Evolutionary conservation across 2,329 filamentous ascomycete genomes (phyloP), one percentile per base, ranked within the genome.

Genomic region (Macrophomina pseudophaseolina): DNA sequence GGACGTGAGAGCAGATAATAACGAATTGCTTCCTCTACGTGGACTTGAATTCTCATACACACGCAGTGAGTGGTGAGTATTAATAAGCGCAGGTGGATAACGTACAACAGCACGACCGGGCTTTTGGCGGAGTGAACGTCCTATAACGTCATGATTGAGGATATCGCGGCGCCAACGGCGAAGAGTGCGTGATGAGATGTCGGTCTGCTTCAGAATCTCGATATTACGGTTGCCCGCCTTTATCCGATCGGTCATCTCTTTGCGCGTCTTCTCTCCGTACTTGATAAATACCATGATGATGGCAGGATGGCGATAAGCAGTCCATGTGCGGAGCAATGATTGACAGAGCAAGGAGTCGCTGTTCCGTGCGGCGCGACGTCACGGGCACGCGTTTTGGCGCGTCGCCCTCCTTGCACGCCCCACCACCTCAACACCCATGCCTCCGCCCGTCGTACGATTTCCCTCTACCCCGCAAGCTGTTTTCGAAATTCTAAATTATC

Each of bases 391-490:
- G 58, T 49, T 48, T 32, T 48, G 14, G 30, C 33, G 58, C 58
- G 42, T 35, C 30, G 28, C 51, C 16, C 28, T 18, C 54, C 23
- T 23, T 38, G 35, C 23, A 33, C 56, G 56, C 58, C 44, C 32
- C 58, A 62, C 44, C 58, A n/a, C 42, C 42, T 44, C 42, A 60
- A 23, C 58, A 62, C 30, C 58, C 44, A 62, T 62, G 58, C 42
- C 58, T 62, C 60, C 48, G 7, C 60, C 60, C 33, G 48, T 53
- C 33, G 60, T 64, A 53, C 16, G 60, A 40, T 1, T 5, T 35
- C 16, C 30, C 28, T 32, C 23, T n/a, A 18, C 33, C 18, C 32
- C 3, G 2, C 59, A 62, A 12, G 23, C n/a, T 14, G 5, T 40
- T 3, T 7, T 4, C n/a, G 30, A 8, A 46, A 7, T 28, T 35